Evolutionary conservation across 2,329 filamentous ascomycete genomes (phyloP), one percentile per base, ranked within the genome.

Genomic region (Didymella pinodella): DNA sequence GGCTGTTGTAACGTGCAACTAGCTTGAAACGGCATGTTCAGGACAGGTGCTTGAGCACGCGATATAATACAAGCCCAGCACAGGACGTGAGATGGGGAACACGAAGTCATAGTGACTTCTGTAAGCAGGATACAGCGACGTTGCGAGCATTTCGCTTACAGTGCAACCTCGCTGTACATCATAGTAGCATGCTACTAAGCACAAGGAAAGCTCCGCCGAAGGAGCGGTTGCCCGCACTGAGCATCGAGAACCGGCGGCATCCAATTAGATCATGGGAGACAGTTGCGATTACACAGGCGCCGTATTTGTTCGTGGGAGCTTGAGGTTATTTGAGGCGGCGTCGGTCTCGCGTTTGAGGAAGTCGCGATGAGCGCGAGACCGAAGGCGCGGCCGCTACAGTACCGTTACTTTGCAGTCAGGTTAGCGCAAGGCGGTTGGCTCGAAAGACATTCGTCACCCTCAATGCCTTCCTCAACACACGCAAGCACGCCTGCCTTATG

Each of bases 401-500:
- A 28, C 26, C 26, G 8, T n/a, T 18, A 18, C 18, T 18, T 18
- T 18, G 18, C 18, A 18, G 18, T 18, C n/a, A 20, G 36, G n/a
- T 20, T 26, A 43, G 40, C 40, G 20, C 40, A 25, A 43, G 11
- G 40, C 40, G 16, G 46, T 10, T 25, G 36, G 40, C 38, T 41
- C 53, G n/a, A 20, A 18, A n/a, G 11, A n/a, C 36, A n/a, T 8
- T 40, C n/a, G 36, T 20, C 36, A 38, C n/a, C 18, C 34, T 20
- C 36, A n/a, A 20, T 20, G n/a, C n/a, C 34, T 18, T 11, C 16
- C 36, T 38, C 20, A 14, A 18, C 22, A 29, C 38, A 44, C 54
- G 54, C 44, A 57, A 57, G 43, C 54, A 32, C 38, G n/a, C 52
- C 49, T 58, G 31, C 55, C 55, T 53, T 29, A 16, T 18, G 8